A percentile compares a stretch with the other conserved stretches of the same genome.
These are phyloP conservation scores for Ligustrum vulgare DNA, from an alignment of 257 asterid genomes.

Conservation along the genomic window DNA sequence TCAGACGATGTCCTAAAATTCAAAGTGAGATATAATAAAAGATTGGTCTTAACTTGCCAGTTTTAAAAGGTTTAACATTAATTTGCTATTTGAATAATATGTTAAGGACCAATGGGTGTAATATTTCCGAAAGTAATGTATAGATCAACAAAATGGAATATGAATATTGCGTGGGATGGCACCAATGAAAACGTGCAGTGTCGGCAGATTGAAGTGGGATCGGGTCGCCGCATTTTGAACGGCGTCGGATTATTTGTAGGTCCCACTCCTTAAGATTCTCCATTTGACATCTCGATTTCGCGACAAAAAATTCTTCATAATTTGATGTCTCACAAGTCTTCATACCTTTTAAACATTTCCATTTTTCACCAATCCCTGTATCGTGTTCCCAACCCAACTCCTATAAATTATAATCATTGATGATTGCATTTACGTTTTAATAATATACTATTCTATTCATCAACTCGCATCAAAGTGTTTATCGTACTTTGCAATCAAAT, in stretches of 20 bases:
- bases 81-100: background rate
- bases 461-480: too few relatives aligned
- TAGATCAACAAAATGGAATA: background rate
- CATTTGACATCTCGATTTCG: background rate
- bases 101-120: background rate
- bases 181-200: background rate
- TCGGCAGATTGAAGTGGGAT: background rate
- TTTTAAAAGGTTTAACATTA: background rate
- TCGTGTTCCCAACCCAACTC: constrained; percentile 3
- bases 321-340: background rate
- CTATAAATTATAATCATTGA: background rate
- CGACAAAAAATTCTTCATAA: background rate
- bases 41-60: background rate
- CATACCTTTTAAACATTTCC: background rate
- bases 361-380: background rate
- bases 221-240: constrained; percentile 2
- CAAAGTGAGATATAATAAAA: background rate
- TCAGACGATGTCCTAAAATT: background rate
- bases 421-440: background rate
- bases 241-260: background rate
- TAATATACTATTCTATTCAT: too few relatives aligned
- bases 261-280: background rate
- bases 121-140: background rate
- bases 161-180: background rate
- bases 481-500: background rate